Base-by-base conservation (phyloP, 1,284 basidiomycete species). In the Grifola frondosa region DNA sequence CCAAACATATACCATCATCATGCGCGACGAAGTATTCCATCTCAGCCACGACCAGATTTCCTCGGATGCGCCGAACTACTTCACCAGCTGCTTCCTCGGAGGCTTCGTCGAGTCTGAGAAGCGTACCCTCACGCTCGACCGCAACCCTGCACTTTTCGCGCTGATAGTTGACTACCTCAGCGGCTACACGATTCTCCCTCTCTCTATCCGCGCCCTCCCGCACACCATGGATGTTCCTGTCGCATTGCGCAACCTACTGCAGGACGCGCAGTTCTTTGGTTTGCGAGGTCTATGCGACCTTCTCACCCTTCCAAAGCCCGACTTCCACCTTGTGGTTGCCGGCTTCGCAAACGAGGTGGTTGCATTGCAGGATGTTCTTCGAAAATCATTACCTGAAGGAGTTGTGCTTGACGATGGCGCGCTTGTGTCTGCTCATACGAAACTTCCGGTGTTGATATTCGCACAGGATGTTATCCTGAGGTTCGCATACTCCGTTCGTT, bases 141-240 rank as follows among this genome's bases (percentile, higher is more conserved):
- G 33, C 40, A 42, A 42, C 20, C 40, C 40, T 0, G 10, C 33
- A n/a, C 25, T 42, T 7, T 42, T 42, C 33, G 33, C 40, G 5
- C 40, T 42, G 15, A 42, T 42, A 21, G 33, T 42, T 34, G 40
- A 42, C 10, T 42, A 42, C 26, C 40, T 36, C 17, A 42, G 40
- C 26, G 40, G 40, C 6, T 42, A 42, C n/a, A 26, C 40, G 2
- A 36, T 42, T 22, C 40, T 42, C 6, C 40, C 40, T 10, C 25
- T 42, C 31, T 11, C 20, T 13, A 8, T 34, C 20, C 26, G 36
- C 32, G n/a, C 26, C 17, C n/a, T 28, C 5, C 40, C 40, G 4
- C 32, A 25, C 10, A 16, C 28, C 0, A 42, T 36, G 40, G 21
- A 28, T 28, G 15, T 42, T 9, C 9, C 32, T 5, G 30, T 22